phyloP scores from a whole-genome alignment of 2,329 filamentous ascomycete species.

The Polychaeton citri region DNA sequence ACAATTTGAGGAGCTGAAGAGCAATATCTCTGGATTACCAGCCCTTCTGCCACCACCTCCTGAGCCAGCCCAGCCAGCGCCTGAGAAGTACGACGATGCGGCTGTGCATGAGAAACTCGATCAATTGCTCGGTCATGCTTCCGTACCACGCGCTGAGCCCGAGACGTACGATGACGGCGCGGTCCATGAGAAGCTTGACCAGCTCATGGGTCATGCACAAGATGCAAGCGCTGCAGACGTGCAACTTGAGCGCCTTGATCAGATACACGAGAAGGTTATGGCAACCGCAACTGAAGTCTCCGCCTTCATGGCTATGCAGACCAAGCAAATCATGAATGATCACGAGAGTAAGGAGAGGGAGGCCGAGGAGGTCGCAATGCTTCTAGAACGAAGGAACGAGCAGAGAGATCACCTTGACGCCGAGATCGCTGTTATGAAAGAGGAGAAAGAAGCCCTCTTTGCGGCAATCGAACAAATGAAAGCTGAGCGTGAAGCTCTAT shows the following conservation, averaged over 20 bases:
- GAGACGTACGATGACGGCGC: slow-evolving; percentile 53
- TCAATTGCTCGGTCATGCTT: slow-evolving; percentile 46
- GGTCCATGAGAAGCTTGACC: slow-evolving; percentile 32
- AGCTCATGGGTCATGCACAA: slow-evolving; percentile 48
- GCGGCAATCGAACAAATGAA: slow-evolving; percentile 46
- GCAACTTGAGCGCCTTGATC: slow-evolving; percentile 70
- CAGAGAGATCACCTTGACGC: slow-evolving; percentile 48
- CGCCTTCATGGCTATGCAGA: slow-evolving; percentile 66
- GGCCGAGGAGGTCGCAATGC: slow-evolving; percentile 63
- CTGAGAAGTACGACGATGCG: slow-evolving; percentile 29
- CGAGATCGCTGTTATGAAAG: slow-evolving; percentile 32
- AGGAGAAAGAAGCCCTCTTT: slow-evolving; percentile 32
- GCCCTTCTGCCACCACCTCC: slow-evolving; percentile 30
- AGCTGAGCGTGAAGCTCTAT: slow-evolving; percentile 61
- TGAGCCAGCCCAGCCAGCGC: slow-evolving; percentile 12
- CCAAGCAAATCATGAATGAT: slow-evolving; percentile 59
- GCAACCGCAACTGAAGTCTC: slow-evolving; percentile 73
- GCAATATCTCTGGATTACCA: slow-evolving; percentile 24
- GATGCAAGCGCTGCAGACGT: slow-evolving; percentile 55
- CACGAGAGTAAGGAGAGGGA: slow-evolving; percentile 67
- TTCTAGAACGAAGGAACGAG: slow-evolving; percentile 62
- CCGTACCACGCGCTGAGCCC: slow-evolving; percentile 14
- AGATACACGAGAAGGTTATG: slow-evolving; percentile 79
- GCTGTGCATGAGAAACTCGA: slow-evolving; percentile 32
- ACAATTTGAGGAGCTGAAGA: slow-evolving; percentile 29